Base-by-base conservation (phyloP, 176 grass and related monocot genomes). In the Pharus latifolius region DNA sequence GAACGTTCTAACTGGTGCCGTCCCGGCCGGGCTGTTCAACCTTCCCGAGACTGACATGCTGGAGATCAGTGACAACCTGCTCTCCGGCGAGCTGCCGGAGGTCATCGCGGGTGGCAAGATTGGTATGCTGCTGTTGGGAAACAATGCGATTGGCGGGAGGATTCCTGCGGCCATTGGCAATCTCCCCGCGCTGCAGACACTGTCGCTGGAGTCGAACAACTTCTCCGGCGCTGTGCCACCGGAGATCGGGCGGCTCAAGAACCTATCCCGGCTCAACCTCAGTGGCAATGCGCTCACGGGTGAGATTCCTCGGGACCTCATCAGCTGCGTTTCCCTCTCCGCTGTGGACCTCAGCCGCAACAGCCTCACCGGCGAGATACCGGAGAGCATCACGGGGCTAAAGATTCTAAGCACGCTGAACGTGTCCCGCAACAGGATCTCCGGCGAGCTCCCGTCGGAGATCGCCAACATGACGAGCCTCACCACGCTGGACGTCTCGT, bases 401-500 rank as follows among this genome's bases (percentile, higher is more conserved):
- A 73, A 78, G 59, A 85, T 83, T 20, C 84, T 99, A 6, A 86
- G 88, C 82, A 88, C 87, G 46, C 64, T 99, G 2, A 99, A 99
- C 71, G 72, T 99, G 47, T 99, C 95, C 1, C 16, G 81, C 41
- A 99, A 99, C 76, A 22, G 12, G 30, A 29, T 99, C 0, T 72
- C 84, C 2, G 89, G 90, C 11, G 56, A 76, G 52, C 88, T 98
- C 2, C 94, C 94, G 1, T 0, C 67, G 25, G 82, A 65, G 23
- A 77, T 98, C 26, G 55, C 70, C 62, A 77, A 81, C 50, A 93
- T 93, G 94, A 87, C 74, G 62, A 98, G 89, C 78, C 87, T 98
- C 9, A 98, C 89, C 5, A 83, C 84, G 46, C 78, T 90, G 1
- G 94, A 98, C 61, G 75, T 98, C 30, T 98, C 94, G 9, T 89